These are phyloP conservation scores for Magnaporthales sp. DNA, from an alignment of 2,329 filamentous ascomycete genomes.

Conservation along the genomic window DNA sequence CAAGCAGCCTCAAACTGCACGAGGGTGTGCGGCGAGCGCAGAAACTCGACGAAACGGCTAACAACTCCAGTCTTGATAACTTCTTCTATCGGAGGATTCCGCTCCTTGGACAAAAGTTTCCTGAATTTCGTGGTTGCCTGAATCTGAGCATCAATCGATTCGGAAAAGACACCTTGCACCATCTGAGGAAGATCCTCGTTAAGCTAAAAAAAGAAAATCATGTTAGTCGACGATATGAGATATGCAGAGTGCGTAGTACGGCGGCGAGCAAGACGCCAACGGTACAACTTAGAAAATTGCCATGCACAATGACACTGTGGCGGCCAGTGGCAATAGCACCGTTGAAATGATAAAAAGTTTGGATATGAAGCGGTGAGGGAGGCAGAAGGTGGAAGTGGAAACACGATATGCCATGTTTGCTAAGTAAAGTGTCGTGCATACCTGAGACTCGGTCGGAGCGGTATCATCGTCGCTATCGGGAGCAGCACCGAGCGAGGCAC, in stretches of 20 bases:
- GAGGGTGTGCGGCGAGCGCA: slow-evolving; percentile 92
- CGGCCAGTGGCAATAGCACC: neutral
- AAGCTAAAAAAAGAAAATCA: slow-evolving; percentile 47
- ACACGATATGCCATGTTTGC: neutral
- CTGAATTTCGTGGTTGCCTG: slow-evolving; percentile 97
- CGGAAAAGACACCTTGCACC: slow-evolving; percentile 96
- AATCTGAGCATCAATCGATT: slow-evolving; percentile 97
- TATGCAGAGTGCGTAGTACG: neutral
- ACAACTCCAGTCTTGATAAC: slow-evolving; percentile 99
- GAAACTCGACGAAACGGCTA: slow-evolving; percentile 94
- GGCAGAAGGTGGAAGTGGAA: neutral
- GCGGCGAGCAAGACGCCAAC: neutral
- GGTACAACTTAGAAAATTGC: neutral
- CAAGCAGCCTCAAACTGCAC: slow-evolving; percentile 99
- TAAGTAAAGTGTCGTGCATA: slow-evolving; percentile 33
- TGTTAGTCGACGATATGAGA: neutral
- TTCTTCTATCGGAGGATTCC: slow-evolving; percentile 97
- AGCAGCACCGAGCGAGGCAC: slow-evolving; percentile 76
- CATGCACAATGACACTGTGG: neutral
- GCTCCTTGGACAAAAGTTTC: slow-evolving; percentile 96
- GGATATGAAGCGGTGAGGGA: neutral
- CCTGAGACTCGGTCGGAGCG: slow-evolving; percentile 90
- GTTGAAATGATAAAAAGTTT: neutral
- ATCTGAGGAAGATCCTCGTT: slow-evolving; percentile 97
- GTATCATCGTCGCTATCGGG: slow-evolving; percentile 98